Base-by-base conservation (phyloP, 2,329 filamentous ascomycete genomes). In the Aureobasidium sp. region DNA sequence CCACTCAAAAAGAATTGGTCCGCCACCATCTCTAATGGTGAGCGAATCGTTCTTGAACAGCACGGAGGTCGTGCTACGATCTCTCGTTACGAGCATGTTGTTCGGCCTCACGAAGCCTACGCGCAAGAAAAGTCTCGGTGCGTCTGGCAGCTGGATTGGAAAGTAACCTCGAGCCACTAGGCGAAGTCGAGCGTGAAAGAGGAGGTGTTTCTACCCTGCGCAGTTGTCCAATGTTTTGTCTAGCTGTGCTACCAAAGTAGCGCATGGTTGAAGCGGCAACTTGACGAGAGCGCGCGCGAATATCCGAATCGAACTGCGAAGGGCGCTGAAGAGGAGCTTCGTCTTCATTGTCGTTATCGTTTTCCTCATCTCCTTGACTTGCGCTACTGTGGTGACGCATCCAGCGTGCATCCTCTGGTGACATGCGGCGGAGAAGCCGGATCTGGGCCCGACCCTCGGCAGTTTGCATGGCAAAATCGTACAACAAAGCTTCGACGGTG, bases 381-480 rank as follows among this genome's bases (percentile, higher is more conserved):
- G 11, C 44, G 37, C n/a, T 47, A 6, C 55, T 47, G 9, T 49
- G 56, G n/a, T 49, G 56, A 17, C 45, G 56, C 17, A 48, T 41
- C 56, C 56, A 49, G 8, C 29, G 27, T 7, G 57, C 27, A 5
- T 44, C 45, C 20, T 52, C 45, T 12, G 57, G 57, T 11, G 57
- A 36, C 57, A 61, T 44, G n/a, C 27, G 51, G 25, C 44, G 42
- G 12, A 62, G 31, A 25, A 49, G 36, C 20, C 42, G 41, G 4
- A 62, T 62, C 25, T 62, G 60, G 14, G 39, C 60, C 11, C 60
- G 31, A 34, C 60, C 60, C 31, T 62, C 60, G 31, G 60, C 39
- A 14, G 60, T 62, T 17, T 55, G 42, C 60, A 62, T 62, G 22
- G 60, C 60, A 5, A 62, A 41, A 14, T 62, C 60, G 25, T 62